A percentile compares a stretch with the other conserved stretches of the same genome.
Evolutionary conservation across 345 rosid genomes (phyloP).

Genomic region (Eutrema heterophyllum): DNA sequence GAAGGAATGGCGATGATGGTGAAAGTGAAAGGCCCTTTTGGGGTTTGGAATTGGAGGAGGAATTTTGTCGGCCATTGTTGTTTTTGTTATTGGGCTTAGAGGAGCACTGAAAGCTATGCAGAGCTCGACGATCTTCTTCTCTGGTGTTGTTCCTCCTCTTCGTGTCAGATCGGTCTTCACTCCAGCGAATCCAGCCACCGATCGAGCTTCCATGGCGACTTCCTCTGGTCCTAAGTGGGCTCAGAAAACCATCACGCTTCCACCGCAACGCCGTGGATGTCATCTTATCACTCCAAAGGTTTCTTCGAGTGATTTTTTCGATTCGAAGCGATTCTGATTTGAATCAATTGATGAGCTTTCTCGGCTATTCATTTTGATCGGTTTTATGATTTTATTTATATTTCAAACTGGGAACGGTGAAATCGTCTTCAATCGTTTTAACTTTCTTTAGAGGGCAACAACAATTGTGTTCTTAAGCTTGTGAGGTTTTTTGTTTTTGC

Average conservation of each 20-base stretch:
- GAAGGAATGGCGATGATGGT: slow-evolving; percentile 7
- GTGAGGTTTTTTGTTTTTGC: background rate
- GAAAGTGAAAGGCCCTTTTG: slow-evolving; percentile 29
- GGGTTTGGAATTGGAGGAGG: background rate
- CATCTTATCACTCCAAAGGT: slow-evolving; percentile 92
- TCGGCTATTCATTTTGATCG: background rate
- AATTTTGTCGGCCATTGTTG: slow-evolving; percentile 20
- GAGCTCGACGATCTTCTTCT: slow-evolving; percentile 32
- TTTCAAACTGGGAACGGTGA: background rate
- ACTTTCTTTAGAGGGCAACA: too few relatives aligned
- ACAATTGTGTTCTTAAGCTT: too few relatives aligned
- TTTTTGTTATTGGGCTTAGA: slow-evolving; percentile 30
- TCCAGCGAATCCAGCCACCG: slow-evolving; percentile 33
- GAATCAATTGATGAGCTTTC: background rate
- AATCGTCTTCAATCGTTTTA: too few relatives aligned
- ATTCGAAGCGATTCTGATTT: background rate
- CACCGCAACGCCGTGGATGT: slow-evolving; percentile 81
- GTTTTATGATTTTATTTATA: too few relatives aligned
- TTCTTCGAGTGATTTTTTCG: background rate
- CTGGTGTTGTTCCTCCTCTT: slow-evolving; percentile 11
- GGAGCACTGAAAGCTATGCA: slow-evolving; percentile 26
- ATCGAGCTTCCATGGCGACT: slow-evolving; percentile 46
- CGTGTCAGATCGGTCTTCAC: slow-evolving; percentile 41
- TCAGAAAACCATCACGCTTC: slow-evolving; percentile 80
- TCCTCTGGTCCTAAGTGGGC: slow-evolving; percentile 74